These are phyloP conservation scores for Ligustrum vulgare DNA, from an alignment of 257 asterid genomes.

Conservation along the genomic window DNA sequence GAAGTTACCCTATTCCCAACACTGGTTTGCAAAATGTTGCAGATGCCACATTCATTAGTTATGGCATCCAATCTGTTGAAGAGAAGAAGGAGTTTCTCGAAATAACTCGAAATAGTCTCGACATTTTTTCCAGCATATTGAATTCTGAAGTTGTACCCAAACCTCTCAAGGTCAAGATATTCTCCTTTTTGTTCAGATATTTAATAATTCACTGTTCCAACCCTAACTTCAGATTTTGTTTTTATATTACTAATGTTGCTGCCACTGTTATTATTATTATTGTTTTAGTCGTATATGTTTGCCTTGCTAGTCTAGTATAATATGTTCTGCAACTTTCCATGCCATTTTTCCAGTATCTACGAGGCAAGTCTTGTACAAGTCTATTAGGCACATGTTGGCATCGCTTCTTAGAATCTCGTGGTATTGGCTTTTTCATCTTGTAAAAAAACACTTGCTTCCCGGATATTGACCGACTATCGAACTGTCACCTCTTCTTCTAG, in stretches of 20 bases:
- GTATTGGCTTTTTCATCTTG: no score
- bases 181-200: constrained; percentile 7
- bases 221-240: constrained; percentile 3
- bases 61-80: constrained; percentile 53
- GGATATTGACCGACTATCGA: neutral
- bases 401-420: no score
- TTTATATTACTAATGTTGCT: neutral
- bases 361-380: neutral
- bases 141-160: constrained; percentile 66
- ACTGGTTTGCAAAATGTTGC: constrained; percentile 40
- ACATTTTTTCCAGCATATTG: constrained; percentile 78
- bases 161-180: constrained; percentile 55
- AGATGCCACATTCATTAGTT: constrained; percentile 35
- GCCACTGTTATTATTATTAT: neutral
- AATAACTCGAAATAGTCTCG: constrained; percentile 75
- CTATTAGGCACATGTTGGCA: no score
- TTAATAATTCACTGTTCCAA: neutral
- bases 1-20: constrained; percentile 59
- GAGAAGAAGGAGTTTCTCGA: constrained; percentile 71
- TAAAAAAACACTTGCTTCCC: no score
- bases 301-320: neutral
- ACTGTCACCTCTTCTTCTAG: neutral
- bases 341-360: neutral
- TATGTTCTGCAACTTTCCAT: neutral
- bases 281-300: neutral